Conservation (phyloP, 208 protist species). For the Trypanosoma brucei region DNA sequence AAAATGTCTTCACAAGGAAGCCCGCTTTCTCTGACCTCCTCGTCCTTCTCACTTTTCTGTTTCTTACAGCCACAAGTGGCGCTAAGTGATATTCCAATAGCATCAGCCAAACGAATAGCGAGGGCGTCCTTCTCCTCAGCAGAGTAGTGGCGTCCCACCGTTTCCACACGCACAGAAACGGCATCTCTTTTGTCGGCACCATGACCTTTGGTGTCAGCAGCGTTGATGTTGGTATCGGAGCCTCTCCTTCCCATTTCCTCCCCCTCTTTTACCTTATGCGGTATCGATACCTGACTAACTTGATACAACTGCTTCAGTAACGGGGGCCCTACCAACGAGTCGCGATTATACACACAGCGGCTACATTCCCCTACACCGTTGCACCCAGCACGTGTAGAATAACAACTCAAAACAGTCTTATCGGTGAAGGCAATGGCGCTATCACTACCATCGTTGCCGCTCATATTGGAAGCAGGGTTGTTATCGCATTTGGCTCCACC, state of each 20-base stretch:
- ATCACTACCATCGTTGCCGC: not conserved
- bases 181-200: not conserved
- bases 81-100: not conserved
- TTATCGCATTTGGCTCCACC: too few species aligned
- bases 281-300: too few species aligned
- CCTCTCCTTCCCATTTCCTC: too few species aligned
- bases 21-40: conserved; percentile 12
- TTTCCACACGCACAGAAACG: conserved; percentile 43
- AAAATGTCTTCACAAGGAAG: conserved; percentile 29
- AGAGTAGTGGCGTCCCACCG: conserved; percentile 65
- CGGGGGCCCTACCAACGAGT: too few species aligned
- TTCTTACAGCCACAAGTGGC: not conserved
- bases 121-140: conserved; percentile 43
- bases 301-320: too few species aligned
- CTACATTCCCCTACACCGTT: too few species aligned
- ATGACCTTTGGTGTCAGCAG: not conserved
- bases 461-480: too few species aligned
- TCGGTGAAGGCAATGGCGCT: not conserved
- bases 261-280: too few species aligned
- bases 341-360: too few species aligned
- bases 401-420: not conserved
- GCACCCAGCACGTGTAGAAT: too few species aligned
- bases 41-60: not conserved
- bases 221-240: not conserved
- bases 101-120: not conserved